Percentiles rank a stretch among this genome's conserved stretches.
phyloP scores from a whole-genome alignment of 2,329 filamentous ascomycete species.

The Sordariomycetes sp. region DNA sequence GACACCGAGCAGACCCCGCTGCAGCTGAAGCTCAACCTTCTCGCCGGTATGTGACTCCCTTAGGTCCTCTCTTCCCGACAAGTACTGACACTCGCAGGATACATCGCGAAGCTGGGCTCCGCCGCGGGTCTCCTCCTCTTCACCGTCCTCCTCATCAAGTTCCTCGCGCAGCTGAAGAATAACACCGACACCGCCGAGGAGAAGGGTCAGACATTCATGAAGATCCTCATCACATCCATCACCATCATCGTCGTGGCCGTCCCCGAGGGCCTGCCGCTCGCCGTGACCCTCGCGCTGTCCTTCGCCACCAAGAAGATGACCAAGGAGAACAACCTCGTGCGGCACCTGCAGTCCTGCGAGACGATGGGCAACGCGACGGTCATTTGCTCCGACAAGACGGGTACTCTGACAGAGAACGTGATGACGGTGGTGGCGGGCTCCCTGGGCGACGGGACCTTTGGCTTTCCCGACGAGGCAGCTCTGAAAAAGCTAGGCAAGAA shows the following conservation, averaged over 20 bases:
- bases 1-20: conserved; percentile 11
- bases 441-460: conserved; percentile 10
- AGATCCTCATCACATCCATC: conserved; percentile 26
- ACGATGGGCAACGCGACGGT: conserved; percentile 55
- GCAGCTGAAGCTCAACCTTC: conserved; percentile 12
- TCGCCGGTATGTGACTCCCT: conserved; percentile 7
- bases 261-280: conserved; percentile 48
- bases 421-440: conserved; percentile 49
- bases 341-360: conserved; percentile 47
- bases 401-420: conserved; percentile 52
- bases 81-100: conserved; percentile 6
- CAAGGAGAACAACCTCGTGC: conserved; percentile 51
- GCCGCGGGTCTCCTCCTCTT: conserved; percentile 11
- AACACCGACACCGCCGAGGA: conserved; percentile 11
- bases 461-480: conserved; percentile 29
- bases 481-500: conserved; percentile 21
- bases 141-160: conserved; percentile 10
- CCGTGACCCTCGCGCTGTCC: conserved; percentile 49
- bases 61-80: background rate
- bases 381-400: conserved; percentile 56
- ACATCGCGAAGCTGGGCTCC: conserved; percentile 12
- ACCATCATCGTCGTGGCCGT: conserved; percentile 51
- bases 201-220: conserved; percentile 44
- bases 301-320: conserved; percentile 54
- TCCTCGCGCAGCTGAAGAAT: conserved; percentile 19